Evolutionary conservation across 2,329 filamentous ascomycete species (phyloP).

Genomic region (Chalara sp.): DNA sequence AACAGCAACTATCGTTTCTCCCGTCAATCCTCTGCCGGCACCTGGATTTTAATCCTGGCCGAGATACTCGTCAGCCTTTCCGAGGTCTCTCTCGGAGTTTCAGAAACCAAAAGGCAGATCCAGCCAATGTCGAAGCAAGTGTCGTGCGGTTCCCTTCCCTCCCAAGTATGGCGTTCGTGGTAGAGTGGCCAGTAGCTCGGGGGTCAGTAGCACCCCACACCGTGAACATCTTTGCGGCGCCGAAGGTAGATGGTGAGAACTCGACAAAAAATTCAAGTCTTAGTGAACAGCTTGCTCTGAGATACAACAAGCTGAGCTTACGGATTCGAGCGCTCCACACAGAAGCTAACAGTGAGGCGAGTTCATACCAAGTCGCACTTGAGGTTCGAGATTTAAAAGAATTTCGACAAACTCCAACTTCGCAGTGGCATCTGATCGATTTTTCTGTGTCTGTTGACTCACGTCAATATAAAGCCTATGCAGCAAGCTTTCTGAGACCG

Average conservation of each 20-base stretch:
- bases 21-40: constrained; percentile 12
- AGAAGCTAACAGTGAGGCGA: not conserved
- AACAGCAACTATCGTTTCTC: not conserved
- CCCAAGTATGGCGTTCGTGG: not conserved
- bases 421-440: not conserved
- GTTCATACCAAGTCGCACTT: not conserved
- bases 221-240: not conserved
- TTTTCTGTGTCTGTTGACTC: not conserved
- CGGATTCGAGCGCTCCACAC: not conserved
- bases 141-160: not conserved
- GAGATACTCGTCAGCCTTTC: not conserved
- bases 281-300: not conserved
- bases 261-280: not conserved
- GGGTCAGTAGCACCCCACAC: not conserved
- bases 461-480: not conserved
- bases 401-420: not conserved
- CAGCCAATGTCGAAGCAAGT: not conserved
- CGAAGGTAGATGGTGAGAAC: not conserved
- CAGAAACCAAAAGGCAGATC: not conserved
- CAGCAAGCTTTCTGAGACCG: not conserved
- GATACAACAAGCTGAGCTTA: not conserved
- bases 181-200: not conserved
- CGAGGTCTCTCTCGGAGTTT: not conserved
- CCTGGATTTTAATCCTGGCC: not conserved
- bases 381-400: not conserved